phyloP scores from a whole-genome alignment of 768 basidiomycete species.

The Fistulinella prunicolor region DNA sequence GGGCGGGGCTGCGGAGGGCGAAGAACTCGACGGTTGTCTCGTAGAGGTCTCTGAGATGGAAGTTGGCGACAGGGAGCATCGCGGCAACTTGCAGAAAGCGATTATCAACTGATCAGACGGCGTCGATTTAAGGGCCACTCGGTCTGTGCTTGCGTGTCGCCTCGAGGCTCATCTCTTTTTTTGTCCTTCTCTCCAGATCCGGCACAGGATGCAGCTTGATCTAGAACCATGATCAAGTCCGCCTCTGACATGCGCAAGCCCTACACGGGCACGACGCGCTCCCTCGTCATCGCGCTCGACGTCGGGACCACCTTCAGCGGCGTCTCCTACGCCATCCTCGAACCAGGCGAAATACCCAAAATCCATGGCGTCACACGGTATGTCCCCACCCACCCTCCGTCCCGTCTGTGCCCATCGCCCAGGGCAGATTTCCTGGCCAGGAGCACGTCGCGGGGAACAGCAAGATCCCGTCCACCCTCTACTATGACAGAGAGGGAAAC shows the following conservation, averaged over 20 bases:
- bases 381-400: constrained; percentile 8
- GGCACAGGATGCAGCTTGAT: too few relatives aligned
- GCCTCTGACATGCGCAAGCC: constrained; percentile 69
- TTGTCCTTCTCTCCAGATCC: not conserved
- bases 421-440: constrained; percentile 71
- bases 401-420: constrained; percentile 14
- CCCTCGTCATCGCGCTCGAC: constrained; percentile 76
- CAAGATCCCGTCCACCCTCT: constrained; percentile 78
- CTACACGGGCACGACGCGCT: constrained; percentile 58
- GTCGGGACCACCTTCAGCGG: constrained; percentile 84
- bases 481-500: constrained; percentile 62
- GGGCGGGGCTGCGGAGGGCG: constrained; percentile 42
- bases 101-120: not conserved
- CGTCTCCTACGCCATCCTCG: constrained; percentile 79
- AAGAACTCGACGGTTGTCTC: constrained; percentile 61
- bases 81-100: constrained; percentile 18
- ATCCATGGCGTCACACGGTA: constrained; percentile 80
- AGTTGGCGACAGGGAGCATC: constrained; percentile 47
- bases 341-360: constrained; percentile 77
- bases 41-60: constrained; percentile 48
- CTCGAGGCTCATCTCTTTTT: constrained; percentile 16
- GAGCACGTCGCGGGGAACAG: constrained; percentile 84
- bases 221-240: constrained; percentile 46
- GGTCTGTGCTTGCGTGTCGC: constrained; percentile 21
- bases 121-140: constrained; percentile 6